Conservation (phyloP, 139 green algal species). For the Prasinococcaceae sp. region DNA sequence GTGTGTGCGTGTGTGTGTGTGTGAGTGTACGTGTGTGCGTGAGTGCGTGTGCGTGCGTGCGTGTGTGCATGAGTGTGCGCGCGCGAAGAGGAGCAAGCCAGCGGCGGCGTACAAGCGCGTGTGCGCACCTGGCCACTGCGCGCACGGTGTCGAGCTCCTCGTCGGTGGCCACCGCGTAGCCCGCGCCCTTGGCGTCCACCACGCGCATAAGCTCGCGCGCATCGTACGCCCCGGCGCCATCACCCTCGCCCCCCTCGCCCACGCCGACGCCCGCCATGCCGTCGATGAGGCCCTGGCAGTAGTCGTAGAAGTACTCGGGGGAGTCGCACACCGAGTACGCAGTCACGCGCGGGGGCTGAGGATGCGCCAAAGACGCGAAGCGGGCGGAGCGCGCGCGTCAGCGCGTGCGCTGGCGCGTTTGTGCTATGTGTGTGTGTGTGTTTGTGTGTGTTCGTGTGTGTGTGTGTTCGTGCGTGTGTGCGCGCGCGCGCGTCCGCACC, state of each 20-base stretch:
- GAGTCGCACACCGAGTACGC: conserved; percentile 60
- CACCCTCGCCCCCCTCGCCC: conserved; percentile 6
- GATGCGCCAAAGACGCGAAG: no score
- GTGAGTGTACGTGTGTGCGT: background rate
- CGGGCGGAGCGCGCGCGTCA: no score
- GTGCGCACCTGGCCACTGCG: conserved; percentile 15
- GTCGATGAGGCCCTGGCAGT: conserved; percentile 47
- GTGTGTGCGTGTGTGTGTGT: conserved; percentile 3
- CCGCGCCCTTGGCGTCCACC: conserved; percentile 58
- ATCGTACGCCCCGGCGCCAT: background rate
- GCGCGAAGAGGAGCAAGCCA: background rate
- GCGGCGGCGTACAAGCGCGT: background rate
- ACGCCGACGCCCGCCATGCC: conserved; percentile 32
- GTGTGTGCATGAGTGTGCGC: no score
- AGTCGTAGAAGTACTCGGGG: conserved; percentile 69
- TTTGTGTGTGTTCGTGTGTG: no score
- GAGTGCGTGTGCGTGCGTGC: background rate
- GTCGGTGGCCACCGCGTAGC: conserved; percentile 72
- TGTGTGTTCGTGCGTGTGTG: no score
- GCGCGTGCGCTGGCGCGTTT: no score
- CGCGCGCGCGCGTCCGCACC: no score
- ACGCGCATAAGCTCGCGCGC: conserved; percentile 13
- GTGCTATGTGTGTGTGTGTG: no score
- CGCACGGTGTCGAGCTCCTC: conserved; percentile 58
- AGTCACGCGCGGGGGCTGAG: conserved; percentile 53